phyloP scores from a whole-genome alignment of 2,329 filamentous ascomycete genomes.

The Nemania bipapillata region DNA sequence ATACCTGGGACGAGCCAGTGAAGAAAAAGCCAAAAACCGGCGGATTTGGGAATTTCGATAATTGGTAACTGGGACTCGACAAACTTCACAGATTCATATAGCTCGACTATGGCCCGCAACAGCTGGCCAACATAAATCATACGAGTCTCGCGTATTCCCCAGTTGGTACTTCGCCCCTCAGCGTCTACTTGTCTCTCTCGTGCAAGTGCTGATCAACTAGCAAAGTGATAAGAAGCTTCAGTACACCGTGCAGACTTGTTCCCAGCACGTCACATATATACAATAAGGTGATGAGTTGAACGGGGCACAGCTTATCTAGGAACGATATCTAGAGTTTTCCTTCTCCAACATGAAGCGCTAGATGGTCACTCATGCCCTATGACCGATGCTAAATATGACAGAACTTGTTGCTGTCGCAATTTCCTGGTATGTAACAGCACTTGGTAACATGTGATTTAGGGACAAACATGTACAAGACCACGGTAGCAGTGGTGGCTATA shows the following conservation, averaged over 20 bases:
- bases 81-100: not conserved
- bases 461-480: not conserved
- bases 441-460: no score
- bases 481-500: not conserved
- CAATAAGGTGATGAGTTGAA: not conserved
- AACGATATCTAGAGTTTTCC: not conserved
- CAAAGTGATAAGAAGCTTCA: not conserved
- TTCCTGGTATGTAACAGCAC: not conserved
- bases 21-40: conserved; percentile 83
- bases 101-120: not conserved
- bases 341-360: not conserved
- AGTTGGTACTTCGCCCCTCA: not conserved
- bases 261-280: not conserved
- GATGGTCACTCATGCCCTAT: not conserved
- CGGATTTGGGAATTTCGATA: conserved; percentile 95
- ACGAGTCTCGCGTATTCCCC: not conserved
- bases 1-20: conserved; percentile 74
- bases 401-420: not conserved
- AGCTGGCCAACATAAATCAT: not conserved
- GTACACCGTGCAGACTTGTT: not conserved
- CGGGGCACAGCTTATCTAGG: not conserved
- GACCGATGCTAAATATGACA: no score
- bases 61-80: conserved; percentile 69
- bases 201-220: not conserved
- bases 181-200: no score